Evolutionary conservation across 768 basidiomycete species (phyloP).

Genomic region (Kondoa subrosea): DNA sequence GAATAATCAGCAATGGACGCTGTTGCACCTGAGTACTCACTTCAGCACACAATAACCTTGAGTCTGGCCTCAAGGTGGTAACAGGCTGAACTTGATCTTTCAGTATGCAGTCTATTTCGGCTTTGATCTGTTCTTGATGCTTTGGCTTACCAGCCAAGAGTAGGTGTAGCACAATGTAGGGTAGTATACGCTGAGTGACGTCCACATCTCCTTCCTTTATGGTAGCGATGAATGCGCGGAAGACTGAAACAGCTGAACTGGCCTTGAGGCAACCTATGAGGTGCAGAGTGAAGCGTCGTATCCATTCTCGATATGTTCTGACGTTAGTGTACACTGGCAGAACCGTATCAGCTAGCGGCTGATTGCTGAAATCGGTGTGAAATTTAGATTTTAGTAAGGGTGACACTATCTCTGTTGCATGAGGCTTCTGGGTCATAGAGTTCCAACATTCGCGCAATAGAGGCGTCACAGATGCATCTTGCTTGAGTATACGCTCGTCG

Average conservation of each 20-base stretch:
- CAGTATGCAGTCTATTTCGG: slow-evolving; percentile 63
- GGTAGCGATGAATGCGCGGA: slow-evolving; percentile 58
- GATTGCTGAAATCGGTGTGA: neutral
- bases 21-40: slow-evolving; percentile 34
- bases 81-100: slow-evolving; percentile 61
- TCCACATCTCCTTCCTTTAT: slow-evolving; percentile 65
- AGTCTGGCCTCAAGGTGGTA: slow-evolving; percentile 40
- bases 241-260: slow-evolving; percentile 51
- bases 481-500: too few relatives aligned
- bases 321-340: slow-evolving; percentile 65
- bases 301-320: slow-evolving; percentile 85
- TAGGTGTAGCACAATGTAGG: slow-evolving; percentile 56
- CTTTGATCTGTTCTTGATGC: slow-evolving; percentile 41
- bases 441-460: neutral
- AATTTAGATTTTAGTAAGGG: neutral
- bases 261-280: slow-evolving; percentile 43
- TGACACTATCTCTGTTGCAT: neutral
- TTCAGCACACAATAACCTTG: slow-evolving; percentile 79
- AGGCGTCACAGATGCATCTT: slow-evolving; percentile 3
- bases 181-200: slow-evolving; percentile 81
- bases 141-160: slow-evolving; percentile 21
- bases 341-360: slow-evolving; percentile 23
- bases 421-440: neutral
- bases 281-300: slow-evolving; percentile 70
- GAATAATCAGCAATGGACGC: slow-evolving; percentile 11